Percentiles rank a stretch among this genome's conserved stretches.
These are phyloP conservation scores for Aspergillus unguis DNA, from an alignment of 2,329 filamentous ascomycete genomes.

Conservation along the genomic window DNA sequence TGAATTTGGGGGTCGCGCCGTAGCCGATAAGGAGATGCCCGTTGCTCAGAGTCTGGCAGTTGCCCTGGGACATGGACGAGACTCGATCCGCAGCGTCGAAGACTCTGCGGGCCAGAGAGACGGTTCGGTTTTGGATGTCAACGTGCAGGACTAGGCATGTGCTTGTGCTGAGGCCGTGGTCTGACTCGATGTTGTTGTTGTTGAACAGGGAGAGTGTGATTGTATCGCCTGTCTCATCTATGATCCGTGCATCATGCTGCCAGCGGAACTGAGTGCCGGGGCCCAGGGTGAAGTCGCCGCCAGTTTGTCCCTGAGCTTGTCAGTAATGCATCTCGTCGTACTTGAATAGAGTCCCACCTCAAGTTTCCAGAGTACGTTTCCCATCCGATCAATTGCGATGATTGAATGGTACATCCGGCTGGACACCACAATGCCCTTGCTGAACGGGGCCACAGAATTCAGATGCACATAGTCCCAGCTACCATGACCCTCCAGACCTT, in stretches of 20 bases:
- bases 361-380: constrained; percentile 27
- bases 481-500: constrained; percentile 10
- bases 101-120: constrained; percentile 15
- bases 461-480: constrained; percentile 25
- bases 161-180: not conserved
- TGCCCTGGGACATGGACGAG: constrained; percentile 26
- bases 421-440: constrained; percentile 20
- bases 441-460: constrained; percentile 23
- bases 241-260: constrained; percentile 32
- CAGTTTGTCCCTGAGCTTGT: constrained; percentile 20
- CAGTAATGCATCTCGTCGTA: not conserved
- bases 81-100: constrained; percentile 24
- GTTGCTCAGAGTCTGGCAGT: constrained; percentile 21
- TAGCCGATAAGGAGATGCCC: constrained; percentile 29
- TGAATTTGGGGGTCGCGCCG: constrained; percentile 31
- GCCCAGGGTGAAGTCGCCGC: constrained; percentile 10
- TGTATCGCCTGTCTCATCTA: constrained; percentile 21
- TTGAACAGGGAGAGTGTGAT: constrained; percentile 27
- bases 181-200: constrained; percentile 24
- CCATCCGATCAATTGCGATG: constrained; percentile 23
- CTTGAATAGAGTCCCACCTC: constrained; percentile 12
- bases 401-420: constrained; percentile 21
- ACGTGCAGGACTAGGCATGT: constrained; percentile 9
- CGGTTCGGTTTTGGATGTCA: constrained; percentile 18
- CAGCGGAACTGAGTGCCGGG: constrained; percentile 13